These are phyloP conservation scores for Magnaporthiopsis poae DNA, from an alignment of 2,329 filamentous ascomycete genomes.

Conservation along the genomic window DNA sequence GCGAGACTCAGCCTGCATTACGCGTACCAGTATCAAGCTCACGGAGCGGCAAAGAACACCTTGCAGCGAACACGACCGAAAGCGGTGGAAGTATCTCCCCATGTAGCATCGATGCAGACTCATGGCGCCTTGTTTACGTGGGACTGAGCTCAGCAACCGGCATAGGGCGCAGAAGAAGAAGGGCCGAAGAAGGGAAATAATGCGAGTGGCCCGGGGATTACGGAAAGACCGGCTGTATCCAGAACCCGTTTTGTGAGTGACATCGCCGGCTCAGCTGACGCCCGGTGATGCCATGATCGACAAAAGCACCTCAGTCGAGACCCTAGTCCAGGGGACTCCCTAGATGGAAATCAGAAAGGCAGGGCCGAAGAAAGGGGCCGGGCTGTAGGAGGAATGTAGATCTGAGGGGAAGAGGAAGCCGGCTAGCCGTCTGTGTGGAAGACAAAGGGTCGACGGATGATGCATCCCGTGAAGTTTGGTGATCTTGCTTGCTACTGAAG, in stretches of 20 bases:
- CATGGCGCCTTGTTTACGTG: not conserved
- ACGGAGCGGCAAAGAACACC: not conserved
- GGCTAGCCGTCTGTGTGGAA: not conserved
- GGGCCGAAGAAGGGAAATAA: not conserved
- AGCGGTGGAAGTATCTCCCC: not conserved
- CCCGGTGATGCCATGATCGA: not conserved
- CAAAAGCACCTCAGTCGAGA: conserved; percentile 3
- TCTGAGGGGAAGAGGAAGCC: not conserved
- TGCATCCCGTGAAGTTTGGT: not conserved
- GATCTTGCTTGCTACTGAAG: not conserved
- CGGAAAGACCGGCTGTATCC: too few species aligned
- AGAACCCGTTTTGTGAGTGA: too few species aligned
- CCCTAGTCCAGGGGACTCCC: not conserved
- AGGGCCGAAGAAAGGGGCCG: not conserved
- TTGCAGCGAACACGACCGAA: too few species aligned
- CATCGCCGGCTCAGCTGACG: not conserved
- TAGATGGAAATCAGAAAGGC: not conserved
- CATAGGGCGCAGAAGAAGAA: not conserved
- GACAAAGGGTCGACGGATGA: not conserved
- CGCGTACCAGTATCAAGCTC: not conserved
- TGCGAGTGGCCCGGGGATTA: too few species aligned
- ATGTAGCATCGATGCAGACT: not conserved
- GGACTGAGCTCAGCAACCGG: not conserved
- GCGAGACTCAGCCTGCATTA: not conserved
- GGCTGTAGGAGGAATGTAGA: not conserved